Evolutionary conservation across 768 basidiomycete genomes (phyloP), one percentile per base, ranked within the genome.

Genomic region (Vishniacozyma victoriae): DNA sequence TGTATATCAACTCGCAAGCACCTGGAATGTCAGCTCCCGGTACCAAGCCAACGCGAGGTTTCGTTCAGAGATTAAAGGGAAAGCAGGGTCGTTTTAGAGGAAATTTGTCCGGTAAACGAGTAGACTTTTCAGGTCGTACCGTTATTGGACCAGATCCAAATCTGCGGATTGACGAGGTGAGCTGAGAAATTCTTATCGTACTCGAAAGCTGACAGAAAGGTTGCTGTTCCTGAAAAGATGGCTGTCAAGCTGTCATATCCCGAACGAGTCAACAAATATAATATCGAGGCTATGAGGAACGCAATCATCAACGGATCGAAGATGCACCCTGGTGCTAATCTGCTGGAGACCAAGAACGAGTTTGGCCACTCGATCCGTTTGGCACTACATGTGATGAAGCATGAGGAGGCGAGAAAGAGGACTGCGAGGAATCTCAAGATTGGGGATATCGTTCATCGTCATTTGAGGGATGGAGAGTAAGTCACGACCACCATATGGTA

Each of bases 61-160:
- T 97, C 68, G 93, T 93, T 37, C 95, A 99, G 64, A 87, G 95
- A 3, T 76, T 99, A 41, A 99, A 99, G 75, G 95, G 95, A 29
- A 99, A 99, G 69, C 93, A 97, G 70, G 95, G 95, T 62, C 91
- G 95, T 39, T 97, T 99, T 75, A 80, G 95, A 69, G 95, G 95
- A 18, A 99, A 99, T 68, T 78, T 99, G 6, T 96, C 92, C 0
- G 95, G 95, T 54, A 99, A 99, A 73, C 90, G 95, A 71, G 95
- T 99, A 56, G 95, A 99, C 70, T 97, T 97, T 69, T 96, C 92
- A 0, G 93, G 83, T 4, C 86, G 95, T 60, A 99, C 95, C 5
- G 95, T 99, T 71, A 99, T 99, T 66, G 93, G 91, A 1, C 95
- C 95, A 1, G 95, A 99, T 72, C 95, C 95, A n/a, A 99, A 97